Conservation (phyloP, 148 eudicot species). For the Salicornia ramosissima region DNA sequence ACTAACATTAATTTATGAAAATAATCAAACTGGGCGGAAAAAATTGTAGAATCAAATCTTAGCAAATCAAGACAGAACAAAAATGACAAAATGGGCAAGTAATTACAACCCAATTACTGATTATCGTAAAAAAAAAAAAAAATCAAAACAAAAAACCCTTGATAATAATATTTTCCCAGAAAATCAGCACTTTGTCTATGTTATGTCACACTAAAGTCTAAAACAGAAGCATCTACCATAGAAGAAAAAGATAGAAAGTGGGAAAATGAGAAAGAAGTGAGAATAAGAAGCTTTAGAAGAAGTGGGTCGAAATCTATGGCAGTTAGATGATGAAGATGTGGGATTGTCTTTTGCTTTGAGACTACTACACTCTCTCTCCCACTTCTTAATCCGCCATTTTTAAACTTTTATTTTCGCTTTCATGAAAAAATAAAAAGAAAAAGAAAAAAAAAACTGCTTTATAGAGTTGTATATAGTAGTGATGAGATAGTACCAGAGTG, state of each 20-base stretch:
- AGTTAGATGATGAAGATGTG: constrained; percentile 24
- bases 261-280: not conserved
- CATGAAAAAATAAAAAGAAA: too few relatives aligned
- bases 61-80: constrained; percentile 15
- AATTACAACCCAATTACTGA: not conserved
- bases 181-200: too few relatives aligned
- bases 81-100: constrained; percentile 14
- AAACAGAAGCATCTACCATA: not conserved
- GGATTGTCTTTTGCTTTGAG: constrained; percentile 27
- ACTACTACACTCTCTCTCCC: constrained; percentile 27
- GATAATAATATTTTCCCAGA: too few relatives aligned
- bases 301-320: constrained; percentile 22
- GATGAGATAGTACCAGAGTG: not conserved
- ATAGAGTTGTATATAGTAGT: not conserved
- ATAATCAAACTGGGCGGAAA: constrained; percentile 2
- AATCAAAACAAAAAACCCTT: not conserved
- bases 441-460: not conserved
- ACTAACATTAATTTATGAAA: constrained; percentile 15
- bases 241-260: not conserved
- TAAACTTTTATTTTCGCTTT: not conserved
- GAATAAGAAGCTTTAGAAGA: constrained; percentile 4
- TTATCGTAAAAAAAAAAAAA: not conserved
- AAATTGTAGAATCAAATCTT: constrained; percentile 19
- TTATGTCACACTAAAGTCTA: not conserved
- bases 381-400: constrained; percentile 14